These are phyloP conservation scores for Histomonas meleagridis DNA, from an alignment of 208 protist species.

Conservation along the genomic window DNA sequence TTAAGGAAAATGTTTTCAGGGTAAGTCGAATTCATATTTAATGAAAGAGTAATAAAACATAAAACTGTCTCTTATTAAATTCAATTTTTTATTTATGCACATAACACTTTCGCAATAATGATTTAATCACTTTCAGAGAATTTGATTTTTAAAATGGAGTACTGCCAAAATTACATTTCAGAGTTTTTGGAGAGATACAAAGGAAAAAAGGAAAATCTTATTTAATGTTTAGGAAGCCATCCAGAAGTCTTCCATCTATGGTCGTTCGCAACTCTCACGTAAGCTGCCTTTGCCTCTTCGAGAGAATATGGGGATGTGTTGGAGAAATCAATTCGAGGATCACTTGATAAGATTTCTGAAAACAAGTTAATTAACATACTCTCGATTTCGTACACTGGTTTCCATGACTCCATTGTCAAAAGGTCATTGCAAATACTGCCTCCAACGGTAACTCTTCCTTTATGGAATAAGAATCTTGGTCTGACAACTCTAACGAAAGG, in stretches of 20 bases:
- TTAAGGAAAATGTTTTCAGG: too few species aligned
- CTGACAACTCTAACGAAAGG: constrained; percentile 40
- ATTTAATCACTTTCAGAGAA: too few species aligned
- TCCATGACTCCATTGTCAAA: constrained; percentile 23
- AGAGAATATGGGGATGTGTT: neutral
- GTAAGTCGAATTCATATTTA: too few species aligned
- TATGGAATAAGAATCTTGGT: constrained; percentile 41
- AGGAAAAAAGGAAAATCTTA: too few species aligned
- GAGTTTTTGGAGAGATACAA: too few species aligned
- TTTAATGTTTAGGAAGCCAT: neutral
- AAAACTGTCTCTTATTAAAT: too few species aligned
- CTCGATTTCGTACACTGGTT: neutral
- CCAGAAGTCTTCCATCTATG: neutral
- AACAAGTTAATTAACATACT: neutral
- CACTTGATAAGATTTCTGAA: neutral
- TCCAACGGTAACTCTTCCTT: constrained; percentile 34
- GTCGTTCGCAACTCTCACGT: neutral
- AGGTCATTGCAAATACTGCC: constrained; percentile 39
- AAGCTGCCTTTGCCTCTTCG: neutral
- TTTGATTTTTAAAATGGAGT: too few species aligned
- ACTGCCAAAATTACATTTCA: too few species aligned
- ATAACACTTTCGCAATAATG: too few species aligned
- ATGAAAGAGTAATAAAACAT: too few species aligned
- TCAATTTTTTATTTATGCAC: too few species aligned
- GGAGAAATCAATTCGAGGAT: neutral